Percentiles rank a stretch among this genome's conserved stretches.
These are phyloP conservation scores for Kuraishia ogatae DNA, from an alignment of 805 yeast species.

Conservation along the genomic window DNA sequence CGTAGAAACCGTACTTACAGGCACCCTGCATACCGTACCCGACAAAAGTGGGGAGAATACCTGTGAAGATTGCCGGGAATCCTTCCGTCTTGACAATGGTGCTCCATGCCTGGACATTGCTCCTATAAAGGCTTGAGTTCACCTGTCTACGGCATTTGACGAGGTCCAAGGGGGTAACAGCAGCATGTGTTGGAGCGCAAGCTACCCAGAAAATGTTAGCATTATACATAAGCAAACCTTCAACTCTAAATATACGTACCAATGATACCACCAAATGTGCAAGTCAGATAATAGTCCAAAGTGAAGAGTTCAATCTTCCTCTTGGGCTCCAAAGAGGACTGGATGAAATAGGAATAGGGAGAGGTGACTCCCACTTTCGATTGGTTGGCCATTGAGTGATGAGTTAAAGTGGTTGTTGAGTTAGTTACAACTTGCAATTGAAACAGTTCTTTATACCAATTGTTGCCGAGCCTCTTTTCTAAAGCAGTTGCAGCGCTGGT, in stretches of 20 bases:
- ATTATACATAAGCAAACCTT: background rate
- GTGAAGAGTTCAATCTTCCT: conserved; percentile 44
- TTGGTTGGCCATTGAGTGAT: no score
- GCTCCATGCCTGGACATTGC: conserved; percentile 78
- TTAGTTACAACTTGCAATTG: no score
- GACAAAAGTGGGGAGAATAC: conserved; percentile 84
- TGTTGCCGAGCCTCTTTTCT: no score
- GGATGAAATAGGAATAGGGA: background rate
- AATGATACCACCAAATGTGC: conserved; percentile 68
- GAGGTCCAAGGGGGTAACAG: conserved; percentile 87
- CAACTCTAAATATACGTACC: conserved; percentile 9
- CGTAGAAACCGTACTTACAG: conserved; percentile 95
- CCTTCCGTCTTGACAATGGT: conserved; percentile 72
- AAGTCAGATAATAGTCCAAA: conserved; percentile 58
- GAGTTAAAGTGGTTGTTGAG: no score
- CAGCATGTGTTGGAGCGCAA: conserved; percentile 95
- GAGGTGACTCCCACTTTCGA: no score
- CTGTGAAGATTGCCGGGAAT: conserved; percentile 67
- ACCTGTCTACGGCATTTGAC: conserved; percentile 94
- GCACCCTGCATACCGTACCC: conserved; percentile 97
- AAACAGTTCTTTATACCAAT: no score
- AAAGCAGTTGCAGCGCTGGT: no score
- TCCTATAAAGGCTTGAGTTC: conserved; percentile 57
- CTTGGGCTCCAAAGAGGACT: background rate
- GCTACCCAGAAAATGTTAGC: conserved; percentile 30